Conservation (phyloP, 2,329 filamentous ascomycete species). For the Pestalotiopsis sp. region DNA sequence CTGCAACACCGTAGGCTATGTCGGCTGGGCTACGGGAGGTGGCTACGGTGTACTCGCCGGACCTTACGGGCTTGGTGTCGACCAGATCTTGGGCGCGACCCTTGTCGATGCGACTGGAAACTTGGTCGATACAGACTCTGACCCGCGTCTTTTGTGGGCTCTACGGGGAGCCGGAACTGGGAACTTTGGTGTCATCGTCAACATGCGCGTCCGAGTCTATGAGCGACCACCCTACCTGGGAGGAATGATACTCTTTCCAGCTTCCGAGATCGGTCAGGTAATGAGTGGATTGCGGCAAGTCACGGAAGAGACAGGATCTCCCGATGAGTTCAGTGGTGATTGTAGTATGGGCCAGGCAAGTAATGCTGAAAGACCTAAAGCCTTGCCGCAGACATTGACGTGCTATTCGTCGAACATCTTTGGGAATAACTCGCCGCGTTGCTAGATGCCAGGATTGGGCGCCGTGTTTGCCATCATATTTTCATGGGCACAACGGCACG, state of each 20-base stretch:
- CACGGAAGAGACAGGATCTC: neutral
- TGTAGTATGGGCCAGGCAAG: neutral
- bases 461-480: neutral
- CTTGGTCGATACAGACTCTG: conserved; percentile 31
- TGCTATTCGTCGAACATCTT: neutral
- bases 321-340: neutral
- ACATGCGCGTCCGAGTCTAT: conserved; percentile 5
- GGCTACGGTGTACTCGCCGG: conserved; percentile 41
- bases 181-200: conserved; percentile 33
- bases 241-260: neutral
- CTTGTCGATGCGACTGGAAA: conserved; percentile 29
- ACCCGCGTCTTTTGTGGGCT: conserved; percentile 34
- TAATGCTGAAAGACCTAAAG: neutral
- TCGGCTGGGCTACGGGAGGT: conserved; percentile 38
- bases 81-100: conserved; percentile 41
- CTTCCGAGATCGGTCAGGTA: neutral
- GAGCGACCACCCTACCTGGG: neutral
- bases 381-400: neutral
- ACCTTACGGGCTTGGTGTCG: conserved; percentile 49
- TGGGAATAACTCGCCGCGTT: neutral
- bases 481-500: neutral
- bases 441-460: neutral
- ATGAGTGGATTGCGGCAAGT: neutral
- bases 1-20: conserved; percentile 34
- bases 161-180: conserved; percentile 33